Conservation (phyloP, 306 rosid genomes). For the Urtica urens region DNA sequence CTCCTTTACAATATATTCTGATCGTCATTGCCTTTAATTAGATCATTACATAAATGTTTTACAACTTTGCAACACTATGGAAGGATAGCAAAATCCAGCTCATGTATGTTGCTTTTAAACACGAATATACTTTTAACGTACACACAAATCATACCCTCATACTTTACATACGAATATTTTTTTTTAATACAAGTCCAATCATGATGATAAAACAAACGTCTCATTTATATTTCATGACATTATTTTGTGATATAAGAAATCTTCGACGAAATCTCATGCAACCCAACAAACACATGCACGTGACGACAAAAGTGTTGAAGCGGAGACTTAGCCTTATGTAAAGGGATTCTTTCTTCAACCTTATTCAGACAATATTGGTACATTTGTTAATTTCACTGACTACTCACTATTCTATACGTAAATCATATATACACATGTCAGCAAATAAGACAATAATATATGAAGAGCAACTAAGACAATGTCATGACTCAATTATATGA, state of each 20-base stretch:
- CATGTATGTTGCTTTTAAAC: no score
- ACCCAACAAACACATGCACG: slow-evolving; percentile 20
- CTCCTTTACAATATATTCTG: neutral
- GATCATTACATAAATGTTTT: neutral
- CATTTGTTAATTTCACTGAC: neutral
- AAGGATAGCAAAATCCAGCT: no score
- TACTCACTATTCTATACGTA: neutral
- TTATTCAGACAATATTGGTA: neutral
- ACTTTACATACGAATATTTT: no score
- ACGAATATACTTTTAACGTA: no score
- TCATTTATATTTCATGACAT: neutral
- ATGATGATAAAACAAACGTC: neutral
- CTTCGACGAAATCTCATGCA: slow-evolving; percentile 16
- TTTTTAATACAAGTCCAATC: no score
- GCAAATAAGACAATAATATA: neutral
- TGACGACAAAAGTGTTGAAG: slow-evolving; percentile 17
- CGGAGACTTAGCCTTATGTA: slow-evolving; percentile 8
- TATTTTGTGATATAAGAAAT: slow-evolving; percentile 5
- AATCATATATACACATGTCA: neutral
- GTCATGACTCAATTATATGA: no score
- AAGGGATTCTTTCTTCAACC: slow-evolving; percentile 4
- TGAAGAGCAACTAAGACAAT: no score
- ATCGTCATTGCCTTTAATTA: neutral
- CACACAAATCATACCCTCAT: no score
- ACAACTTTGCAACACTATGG: no score